These are phyloP conservation scores for Annulohypoxylon bovei DNA, from an alignment of 495 filamentous ascomycete genomes.

Conservation along the genomic window DNA sequence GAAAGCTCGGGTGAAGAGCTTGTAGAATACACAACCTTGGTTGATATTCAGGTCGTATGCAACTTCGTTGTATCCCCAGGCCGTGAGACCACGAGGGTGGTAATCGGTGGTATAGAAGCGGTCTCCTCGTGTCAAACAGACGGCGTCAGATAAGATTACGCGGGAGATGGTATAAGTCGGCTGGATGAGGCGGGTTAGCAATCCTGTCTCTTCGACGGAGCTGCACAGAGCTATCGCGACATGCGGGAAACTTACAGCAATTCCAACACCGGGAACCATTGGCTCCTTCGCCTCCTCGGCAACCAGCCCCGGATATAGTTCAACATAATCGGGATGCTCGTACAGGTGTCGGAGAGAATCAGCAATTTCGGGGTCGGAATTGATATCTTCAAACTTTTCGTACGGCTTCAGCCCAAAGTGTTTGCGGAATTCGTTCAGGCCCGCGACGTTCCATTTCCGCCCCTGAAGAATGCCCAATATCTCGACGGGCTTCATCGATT, in stretches of 20 bases:
- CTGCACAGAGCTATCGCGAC: background rate
- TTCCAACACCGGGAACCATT: conserved; percentile 79
- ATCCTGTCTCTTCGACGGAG: background rate
- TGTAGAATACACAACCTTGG: conserved; percentile 87
- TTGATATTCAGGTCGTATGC: conserved; percentile 78
- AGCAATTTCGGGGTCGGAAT: conserved; percentile 72
- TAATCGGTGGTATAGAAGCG: conserved; percentile 84
- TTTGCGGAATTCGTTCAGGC: conserved; percentile 86
- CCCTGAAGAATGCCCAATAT: conserved; percentile 88
- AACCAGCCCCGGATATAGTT: conserved; percentile 67
- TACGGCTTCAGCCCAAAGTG: conserved; percentile 81
- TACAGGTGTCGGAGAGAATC: conserved; percentile 77
- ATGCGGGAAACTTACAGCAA: conserved; percentile 56
- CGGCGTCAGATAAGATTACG: conserved; percentile 86
- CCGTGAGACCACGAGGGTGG: conserved; percentile 79
- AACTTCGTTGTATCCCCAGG: conserved; percentile 79
- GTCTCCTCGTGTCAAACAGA: conserved; percentile 85
- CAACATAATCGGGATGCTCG: conserved; percentile 72
- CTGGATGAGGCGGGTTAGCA: conserved; percentile 18
- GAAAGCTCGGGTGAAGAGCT: conserved; percentile 81
- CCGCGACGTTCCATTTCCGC: conserved; percentile 81
- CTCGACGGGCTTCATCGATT: conserved; percentile 77
- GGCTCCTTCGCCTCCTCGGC: conserved; percentile 82
- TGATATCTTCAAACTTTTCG: conserved; percentile 84
- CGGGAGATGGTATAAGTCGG: conserved; percentile 85